These are phyloP conservation scores for Aquilaria sinensis DNA, from an alignment of 345 rosid species.

Conservation along the genomic window DNA sequence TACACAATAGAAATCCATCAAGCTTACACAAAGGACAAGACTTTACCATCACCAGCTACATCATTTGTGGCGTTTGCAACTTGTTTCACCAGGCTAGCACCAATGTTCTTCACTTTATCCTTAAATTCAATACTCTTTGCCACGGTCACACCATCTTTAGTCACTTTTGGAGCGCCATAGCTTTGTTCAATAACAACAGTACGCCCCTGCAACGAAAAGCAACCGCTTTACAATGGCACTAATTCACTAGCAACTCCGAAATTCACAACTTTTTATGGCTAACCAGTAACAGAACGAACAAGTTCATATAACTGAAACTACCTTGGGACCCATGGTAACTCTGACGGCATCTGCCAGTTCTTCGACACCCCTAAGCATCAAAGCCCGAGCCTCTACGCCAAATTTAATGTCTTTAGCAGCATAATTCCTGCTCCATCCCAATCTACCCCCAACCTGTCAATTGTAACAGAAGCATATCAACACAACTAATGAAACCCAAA, in stretches of 20 bases:
- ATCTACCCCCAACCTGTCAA: conserved; percentile 29
- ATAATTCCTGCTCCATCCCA: conserved; percentile 48
- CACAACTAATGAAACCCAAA: background rate
- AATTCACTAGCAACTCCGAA: background rate
- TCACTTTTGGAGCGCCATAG: conserved; percentile 50
- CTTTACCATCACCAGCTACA: conserved; percentile 46
- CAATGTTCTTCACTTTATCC: conserved; percentile 42
- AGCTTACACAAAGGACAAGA: background rate
- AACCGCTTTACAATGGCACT: background rate
- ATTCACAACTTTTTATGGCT: background rate
- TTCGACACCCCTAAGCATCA: conserved; percentile 66
- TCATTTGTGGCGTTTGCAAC: conserved; percentile 54
- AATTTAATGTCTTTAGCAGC: conserved; percentile 58
- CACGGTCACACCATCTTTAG: conserved; percentile 53
- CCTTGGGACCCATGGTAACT: conserved; percentile 83
- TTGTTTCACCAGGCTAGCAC: conserved; percentile 53
- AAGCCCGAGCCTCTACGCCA: conserved; percentile 61
- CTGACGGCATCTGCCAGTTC: conserved; percentile 64
- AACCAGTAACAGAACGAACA: too few species aligned
- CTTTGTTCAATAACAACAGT: conserved; percentile 50
- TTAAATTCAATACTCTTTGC: conserved; percentile 50
- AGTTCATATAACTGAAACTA: background rate
- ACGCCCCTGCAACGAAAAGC: conserved; percentile 29
- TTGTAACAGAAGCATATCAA: background rate
- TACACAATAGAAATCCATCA: background rate